Conservation (phyloP, 345 rosid genomes). For the Dipteronia sinensis region DNA sequence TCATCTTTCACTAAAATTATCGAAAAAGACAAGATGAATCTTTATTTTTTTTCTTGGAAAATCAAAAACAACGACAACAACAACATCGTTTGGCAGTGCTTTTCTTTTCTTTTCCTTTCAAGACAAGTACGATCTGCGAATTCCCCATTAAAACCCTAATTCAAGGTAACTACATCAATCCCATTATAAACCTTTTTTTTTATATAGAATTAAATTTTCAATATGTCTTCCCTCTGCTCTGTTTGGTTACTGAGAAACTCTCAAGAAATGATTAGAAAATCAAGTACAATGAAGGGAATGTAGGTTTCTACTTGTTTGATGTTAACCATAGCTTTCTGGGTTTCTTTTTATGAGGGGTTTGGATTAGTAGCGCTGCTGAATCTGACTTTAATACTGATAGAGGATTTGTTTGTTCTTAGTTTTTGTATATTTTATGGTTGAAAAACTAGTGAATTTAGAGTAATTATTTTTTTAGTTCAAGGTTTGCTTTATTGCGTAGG, state of each 20-base stretch:
- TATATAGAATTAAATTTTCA: neutral
- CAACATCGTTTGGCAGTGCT: neutral
- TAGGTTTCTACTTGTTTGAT: neutral
- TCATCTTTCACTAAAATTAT: neutral
- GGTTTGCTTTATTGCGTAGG: neutral
- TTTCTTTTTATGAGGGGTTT: neutral
- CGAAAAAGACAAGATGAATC: neutral
- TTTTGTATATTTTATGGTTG: neutral
- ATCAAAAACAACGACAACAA: neutral
- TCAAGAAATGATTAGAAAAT: neutral
- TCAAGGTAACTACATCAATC: slow-evolving; percentile 8
- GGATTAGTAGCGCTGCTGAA: neutral
- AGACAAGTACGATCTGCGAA: neutral
- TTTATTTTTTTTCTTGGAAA: neutral
- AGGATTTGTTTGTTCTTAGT: neutral
- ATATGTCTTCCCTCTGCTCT: neutral
- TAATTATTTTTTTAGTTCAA: neutral
- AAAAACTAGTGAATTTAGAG: neutral
- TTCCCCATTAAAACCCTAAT: neutral
- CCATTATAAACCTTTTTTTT: neutral
- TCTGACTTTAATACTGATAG: neutral
- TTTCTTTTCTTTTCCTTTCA: neutral
- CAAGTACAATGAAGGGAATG: neutral
- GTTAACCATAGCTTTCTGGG: neutral
- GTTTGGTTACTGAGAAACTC: neutral